Evolutionary conservation across 2,329 filamentous ascomycete species (phyloP).

Genomic region (Alternaria triticimaculans): DNA sequence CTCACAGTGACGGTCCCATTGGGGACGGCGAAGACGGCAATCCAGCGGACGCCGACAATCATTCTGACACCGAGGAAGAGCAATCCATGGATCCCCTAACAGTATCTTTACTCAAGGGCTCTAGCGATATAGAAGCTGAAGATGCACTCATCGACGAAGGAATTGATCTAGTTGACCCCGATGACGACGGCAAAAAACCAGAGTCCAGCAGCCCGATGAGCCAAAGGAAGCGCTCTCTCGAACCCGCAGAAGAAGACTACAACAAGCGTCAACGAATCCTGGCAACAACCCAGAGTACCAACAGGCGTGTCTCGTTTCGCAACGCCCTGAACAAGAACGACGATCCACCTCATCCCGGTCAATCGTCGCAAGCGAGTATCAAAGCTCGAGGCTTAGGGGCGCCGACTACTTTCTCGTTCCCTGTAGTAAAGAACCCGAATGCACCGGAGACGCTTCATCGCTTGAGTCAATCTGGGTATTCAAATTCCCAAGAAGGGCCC

Average conservation of each 20-base stretch:
- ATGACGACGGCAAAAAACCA: constrained; percentile 15
- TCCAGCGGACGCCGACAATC: constrained; percentile 27
- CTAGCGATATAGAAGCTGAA: constrained; percentile 1
- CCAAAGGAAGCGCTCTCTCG: constrained; percentile 30
- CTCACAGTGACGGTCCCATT: constrained; percentile 9
- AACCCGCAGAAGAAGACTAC: constrained; percentile 9
- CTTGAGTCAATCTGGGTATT: constrained; percentile 70
- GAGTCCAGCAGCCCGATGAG: constrained; percentile 3
- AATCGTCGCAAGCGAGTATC: constrained; percentile 50
- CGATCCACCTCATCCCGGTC: constrained; percentile 20
- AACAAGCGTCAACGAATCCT: constrained; percentile 24
- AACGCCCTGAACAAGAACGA: constrained; percentile 6
- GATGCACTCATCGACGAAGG: constrained; percentile 27
- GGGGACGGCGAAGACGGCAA: constrained; percentile 30
- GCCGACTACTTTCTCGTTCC: constrained; percentile 66
- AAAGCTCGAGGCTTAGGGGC: constrained; percentile 47
- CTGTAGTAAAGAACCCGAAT: constrained; percentile 78
- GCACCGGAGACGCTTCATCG: constrained; percentile 68
- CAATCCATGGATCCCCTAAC: constrained; percentile 41
- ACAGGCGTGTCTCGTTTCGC: constrained; percentile 18
- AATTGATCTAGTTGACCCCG: constrained; percentile 24
- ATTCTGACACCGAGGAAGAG: constrained; percentile 29
- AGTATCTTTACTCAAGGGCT: constrained; percentile 26
- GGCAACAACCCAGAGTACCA: constrained; percentile 9
- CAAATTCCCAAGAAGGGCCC: constrained; percentile 51